Evolutionary conservation across 2,329 filamentous ascomycete genomes (phyloP), one percentile per base, ranked within the genome.

Genomic region (Elsinoe necatrix): DNA sequence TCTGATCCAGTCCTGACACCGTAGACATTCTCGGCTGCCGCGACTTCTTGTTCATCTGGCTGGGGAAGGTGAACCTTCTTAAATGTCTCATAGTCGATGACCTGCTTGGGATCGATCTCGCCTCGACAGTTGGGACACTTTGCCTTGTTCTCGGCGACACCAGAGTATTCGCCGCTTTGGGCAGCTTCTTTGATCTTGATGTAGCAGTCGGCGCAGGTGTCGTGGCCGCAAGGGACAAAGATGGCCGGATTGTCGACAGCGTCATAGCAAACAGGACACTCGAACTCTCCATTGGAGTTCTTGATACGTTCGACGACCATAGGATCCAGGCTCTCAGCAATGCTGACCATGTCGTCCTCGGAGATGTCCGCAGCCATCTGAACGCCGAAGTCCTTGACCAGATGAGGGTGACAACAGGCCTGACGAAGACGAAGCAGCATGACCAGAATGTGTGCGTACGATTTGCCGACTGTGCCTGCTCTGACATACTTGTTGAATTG

Each of bases 241-340:
- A 95, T 87, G 2, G 80, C 80, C 0, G 88, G 87, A 60, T 91
- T 90, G 12, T 80, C 76, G 5, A 85, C 81, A 1, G 77, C 83
- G 64, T 95, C 90, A 58, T 87, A 84, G 68, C 90, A 95, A 18
- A 93, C 83, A 0, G 87, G 87, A 65, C 90, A 95, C 66, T 91
- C 85, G 51, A 92, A 88, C 1, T 66, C 65, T 18, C 76, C 79
- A 1, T 82, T 76, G 4, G 74, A 71, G 11, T 74, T 71, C 61
- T 75, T 86, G 66, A 93, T 78, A 5, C 88, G 81, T n/a, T 74
- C 66, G 16, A 95, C 76, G 11, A 89, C 86, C 2, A 80, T 74
- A 0, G 69, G 62, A 4, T 75, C 68, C 9, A 95, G 73, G 18
- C 74, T 67, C 63, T 80, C 79, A 1, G 89, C 87, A 18, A 88